phyloP scores from a whole-genome alignment of 208 protist species.

The Wallacemonas rigidus region DNA sequence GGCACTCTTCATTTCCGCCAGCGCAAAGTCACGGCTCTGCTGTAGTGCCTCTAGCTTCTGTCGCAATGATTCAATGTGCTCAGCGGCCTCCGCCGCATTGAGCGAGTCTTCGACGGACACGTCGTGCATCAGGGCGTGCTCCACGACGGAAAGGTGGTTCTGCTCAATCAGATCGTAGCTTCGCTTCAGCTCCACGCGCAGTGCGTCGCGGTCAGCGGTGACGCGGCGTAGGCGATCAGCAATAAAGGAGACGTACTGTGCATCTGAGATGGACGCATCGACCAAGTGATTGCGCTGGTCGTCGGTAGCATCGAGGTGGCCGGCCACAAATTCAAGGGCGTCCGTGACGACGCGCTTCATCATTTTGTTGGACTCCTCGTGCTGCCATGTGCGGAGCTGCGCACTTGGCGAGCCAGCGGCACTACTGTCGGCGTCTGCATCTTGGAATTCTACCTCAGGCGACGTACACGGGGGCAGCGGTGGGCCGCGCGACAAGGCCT shows the following conservation, averaged over 20 bases:
- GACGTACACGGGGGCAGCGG: background rate
- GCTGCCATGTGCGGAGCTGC: background rate
- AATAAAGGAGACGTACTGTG: conserved; percentile 53
- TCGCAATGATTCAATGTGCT: conserved; percentile 58
- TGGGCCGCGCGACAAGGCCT: background rate
- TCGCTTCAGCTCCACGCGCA: conserved; percentile 37
- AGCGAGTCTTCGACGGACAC: conserved; percentile 66
- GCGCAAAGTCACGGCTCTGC: conserved; percentile 36
- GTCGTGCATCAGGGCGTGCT: conserved; percentile 73
- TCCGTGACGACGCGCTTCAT: conserved; percentile 32
- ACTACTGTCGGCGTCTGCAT: background rate
- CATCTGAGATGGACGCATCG: conserved; percentile 66
- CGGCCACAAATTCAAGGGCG: conserved; percentile 44
- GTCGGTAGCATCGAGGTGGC: conserved; percentile 50
- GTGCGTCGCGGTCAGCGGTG: conserved; percentile 45
- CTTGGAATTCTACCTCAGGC: too few relatives aligned
- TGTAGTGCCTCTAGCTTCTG: conserved; percentile 50
- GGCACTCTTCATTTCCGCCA: conserved; percentile 24
- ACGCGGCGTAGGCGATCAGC: conserved; percentile 39
- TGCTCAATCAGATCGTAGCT: conserved; percentile 69
- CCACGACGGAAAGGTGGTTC: conserved; percentile 70
- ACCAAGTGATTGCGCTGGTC: conserved; percentile 50
- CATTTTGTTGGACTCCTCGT: conserved; percentile 20
- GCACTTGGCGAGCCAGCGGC: conserved; percentile 1
- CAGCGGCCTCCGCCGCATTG: conserved; percentile 66